phyloP scores from a whole-genome alignment of 805 yeast species.

The Wickerhamiella australiensis region DNA sequence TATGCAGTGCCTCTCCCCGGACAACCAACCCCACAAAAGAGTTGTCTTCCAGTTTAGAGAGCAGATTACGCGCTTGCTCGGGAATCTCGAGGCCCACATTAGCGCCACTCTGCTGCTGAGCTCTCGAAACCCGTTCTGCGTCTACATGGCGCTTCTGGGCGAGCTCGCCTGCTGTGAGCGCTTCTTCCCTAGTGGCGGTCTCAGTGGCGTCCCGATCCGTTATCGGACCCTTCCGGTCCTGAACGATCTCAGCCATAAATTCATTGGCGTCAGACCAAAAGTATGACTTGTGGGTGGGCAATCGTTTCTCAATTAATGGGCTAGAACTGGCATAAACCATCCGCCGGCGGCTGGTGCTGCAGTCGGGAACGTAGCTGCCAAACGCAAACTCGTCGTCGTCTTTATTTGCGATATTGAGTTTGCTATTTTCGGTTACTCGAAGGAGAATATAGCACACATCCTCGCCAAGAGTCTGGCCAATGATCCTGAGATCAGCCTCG shows the following conservation, averaged over 20 bases:
- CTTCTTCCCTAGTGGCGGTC: not conserved
- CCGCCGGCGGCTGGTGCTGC: slow-evolving; percentile 65
- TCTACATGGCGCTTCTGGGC: not conserved
- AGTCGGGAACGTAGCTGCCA: slow-evolving; percentile 77
- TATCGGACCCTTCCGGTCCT: not conserved
- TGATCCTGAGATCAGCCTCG: slow-evolving; percentile 29
- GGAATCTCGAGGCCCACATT: slow-evolving; percentile 3
- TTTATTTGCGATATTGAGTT: not conserved
- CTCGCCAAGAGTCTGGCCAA: slow-evolving; percentile 29
- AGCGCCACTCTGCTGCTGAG: slow-evolving; percentile 6
- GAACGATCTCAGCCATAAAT: slow-evolving; percentile 8
- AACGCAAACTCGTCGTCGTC: slow-evolving; percentile 36
- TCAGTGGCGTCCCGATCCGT: slow-evolving; percentile 4
- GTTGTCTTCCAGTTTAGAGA: not conserved
- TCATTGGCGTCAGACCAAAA: slow-evolving; percentile 49
- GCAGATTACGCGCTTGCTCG: not conserved
- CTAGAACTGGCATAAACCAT: slow-evolving; percentile 93
- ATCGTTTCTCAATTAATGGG: slow-evolving; percentile 56
- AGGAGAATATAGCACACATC: slow-evolving; percentile 42
- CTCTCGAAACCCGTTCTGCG: not conserved
- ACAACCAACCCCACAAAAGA: slow-evolving; percentile 6
- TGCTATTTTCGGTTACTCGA: slow-evolving; percentile 23
- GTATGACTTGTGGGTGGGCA: slow-evolving; percentile 40
- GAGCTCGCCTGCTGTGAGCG: not conserved
- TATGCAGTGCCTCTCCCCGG: slow-evolving; percentile 11